phyloP scores from a whole-genome alignment of 2,329 filamentous ascomycete genomes.

The Emergomyces pasteurianus region DNA sequence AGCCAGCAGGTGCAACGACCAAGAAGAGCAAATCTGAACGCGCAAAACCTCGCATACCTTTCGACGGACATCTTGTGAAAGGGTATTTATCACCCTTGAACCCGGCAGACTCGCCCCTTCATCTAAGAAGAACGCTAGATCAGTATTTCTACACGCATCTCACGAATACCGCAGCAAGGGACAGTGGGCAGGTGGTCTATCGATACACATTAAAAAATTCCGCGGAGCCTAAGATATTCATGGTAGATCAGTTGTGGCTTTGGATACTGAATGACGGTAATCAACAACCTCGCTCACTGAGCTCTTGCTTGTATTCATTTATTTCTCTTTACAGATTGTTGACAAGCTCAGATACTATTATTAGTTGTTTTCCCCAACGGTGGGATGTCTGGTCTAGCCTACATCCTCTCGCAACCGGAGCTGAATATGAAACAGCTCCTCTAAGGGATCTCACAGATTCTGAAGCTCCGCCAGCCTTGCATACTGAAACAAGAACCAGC shows the following conservation, averaged over 20 bases:
- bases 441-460: neutral
- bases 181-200: conserved; percentile 53
- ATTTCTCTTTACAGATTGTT: neutral
- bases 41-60: neutral
- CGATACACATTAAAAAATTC: conserved; percentile 37
- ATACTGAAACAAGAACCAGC: neutral
- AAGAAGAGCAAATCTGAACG: neutral
- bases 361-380: conserved; percentile 32
- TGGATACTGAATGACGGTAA: conserved; percentile 42
- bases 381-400: conserved; percentile 17
- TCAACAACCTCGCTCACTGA: neutral
- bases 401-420: neutral
- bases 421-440: neutral
- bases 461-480: neutral
- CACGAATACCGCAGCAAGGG: conserved; percentile 43
- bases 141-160: conserved; percentile 54
- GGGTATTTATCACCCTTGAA: neutral
- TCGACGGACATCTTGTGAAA: conserved; percentile 1
- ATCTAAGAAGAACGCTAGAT: conserved; percentile 41
- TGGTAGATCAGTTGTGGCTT: conserved; percentile 60
- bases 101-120: neutral
- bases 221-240: conserved; percentile 48
- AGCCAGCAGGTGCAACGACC: neutral
- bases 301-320: neutral
- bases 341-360: conserved; percentile 38